These are phyloP conservation scores for Colletotrichum sp. DNA, from an alignment of 2,329 filamentous ascomycete genomes.

Conservation along the genomic window DNA sequence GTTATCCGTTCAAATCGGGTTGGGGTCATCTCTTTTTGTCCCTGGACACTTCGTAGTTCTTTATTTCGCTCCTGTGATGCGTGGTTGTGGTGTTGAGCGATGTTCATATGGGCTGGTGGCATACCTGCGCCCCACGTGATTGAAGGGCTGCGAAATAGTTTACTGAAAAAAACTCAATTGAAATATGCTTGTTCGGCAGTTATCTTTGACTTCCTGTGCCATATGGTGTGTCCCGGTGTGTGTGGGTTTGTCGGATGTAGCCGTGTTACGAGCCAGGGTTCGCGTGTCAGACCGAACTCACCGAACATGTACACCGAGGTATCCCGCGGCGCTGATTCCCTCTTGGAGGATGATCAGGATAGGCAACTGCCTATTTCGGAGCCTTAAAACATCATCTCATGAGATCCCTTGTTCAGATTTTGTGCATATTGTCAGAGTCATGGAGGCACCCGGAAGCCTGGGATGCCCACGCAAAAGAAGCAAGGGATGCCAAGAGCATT, in stretches of 20 bases:
- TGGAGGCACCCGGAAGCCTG: background rate
- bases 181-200: background rate
- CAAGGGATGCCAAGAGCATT: background rate
- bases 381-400: background rate
- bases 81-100: background rate
- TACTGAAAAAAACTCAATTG: background rate
- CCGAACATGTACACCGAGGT: background rate
- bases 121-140: background rate
- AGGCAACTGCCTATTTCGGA: background rate
- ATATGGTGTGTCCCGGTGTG: background rate
- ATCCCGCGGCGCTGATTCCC: background rate
- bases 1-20: conserved; percentile 12
- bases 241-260: background rate
- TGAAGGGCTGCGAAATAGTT: background rate
- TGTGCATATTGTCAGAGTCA: background rate
- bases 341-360: background rate
- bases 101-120: background rate
- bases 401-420: background rate
- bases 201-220: background rate
- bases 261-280: background rate
- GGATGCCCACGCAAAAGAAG: background rate
- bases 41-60: background rate
- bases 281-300: background rate
- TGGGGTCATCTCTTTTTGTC: background rate
- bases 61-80: background rate